Conservation (phyloP, 371 early-diverging fungal species). For the Batkoa obscura region DNA sequence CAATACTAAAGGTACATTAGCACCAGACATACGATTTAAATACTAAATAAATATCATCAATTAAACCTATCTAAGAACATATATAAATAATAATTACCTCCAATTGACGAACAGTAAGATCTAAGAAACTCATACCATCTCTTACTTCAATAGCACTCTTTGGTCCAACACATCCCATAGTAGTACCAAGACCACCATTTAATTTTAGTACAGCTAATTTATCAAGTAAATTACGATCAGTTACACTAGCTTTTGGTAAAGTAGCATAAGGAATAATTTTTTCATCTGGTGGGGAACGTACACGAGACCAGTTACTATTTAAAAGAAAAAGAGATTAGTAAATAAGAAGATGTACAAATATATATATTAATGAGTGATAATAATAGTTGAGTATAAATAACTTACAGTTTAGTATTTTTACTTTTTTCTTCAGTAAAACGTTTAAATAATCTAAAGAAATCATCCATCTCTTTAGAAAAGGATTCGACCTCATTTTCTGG, state of each 20-base stretch:
- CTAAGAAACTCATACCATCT: constrained; percentile 96
- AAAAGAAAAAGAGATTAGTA: too few species aligned
- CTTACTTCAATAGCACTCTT: constrained; percentile 98
- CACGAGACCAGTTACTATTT: constrained; percentile 75
- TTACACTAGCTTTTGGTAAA: constrained; percentile 26
- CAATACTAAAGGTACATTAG: constrained; percentile 90
- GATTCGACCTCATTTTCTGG: background rate
- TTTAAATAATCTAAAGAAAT: constrained; percentile 74
- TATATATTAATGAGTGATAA: background rate
- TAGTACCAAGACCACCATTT: constrained; percentile 98
- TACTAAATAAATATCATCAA: too few species aligned
- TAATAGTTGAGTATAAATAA: constrained; percentile 10
- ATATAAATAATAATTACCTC: too few species aligned
- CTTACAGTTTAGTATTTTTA: constrained; percentile 74
- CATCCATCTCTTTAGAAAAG: constrained; percentile 59
- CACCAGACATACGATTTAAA: constrained; percentile 72
- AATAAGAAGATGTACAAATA: too few species aligned
- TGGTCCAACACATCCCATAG: constrained; percentile 99
- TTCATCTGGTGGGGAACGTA: constrained; percentile 75
- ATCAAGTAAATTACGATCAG: constrained; percentile 36
- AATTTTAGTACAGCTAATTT: constrained; percentile 98
- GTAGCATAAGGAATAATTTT: constrained; percentile 60
- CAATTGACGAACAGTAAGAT: constrained; percentile 95
- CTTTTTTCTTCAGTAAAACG: constrained; percentile 68
- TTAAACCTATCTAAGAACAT: too few species aligned